Conservation (phyloP, 2,329 filamentous ascomycete species). For the Ophiostoma pallidulum region DNA sequence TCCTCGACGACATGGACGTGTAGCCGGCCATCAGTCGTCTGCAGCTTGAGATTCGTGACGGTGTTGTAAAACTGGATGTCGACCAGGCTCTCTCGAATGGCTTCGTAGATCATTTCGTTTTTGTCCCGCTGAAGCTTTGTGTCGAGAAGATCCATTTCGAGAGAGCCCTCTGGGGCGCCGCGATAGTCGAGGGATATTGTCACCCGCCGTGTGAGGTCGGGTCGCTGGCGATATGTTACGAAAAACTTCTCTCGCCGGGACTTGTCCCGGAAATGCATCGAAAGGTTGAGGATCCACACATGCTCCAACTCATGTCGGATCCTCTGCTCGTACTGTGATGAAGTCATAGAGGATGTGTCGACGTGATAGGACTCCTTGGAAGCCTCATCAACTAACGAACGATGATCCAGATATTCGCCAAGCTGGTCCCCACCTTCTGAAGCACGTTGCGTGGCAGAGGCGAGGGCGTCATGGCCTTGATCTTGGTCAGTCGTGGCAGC, state of each 20-base stretch:
- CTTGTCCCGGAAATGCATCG: slow-evolving; percentile 94
- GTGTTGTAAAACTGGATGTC: slow-evolving; percentile 95
- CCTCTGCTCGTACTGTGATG: slow-evolving; percentile 49
- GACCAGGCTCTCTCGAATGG: slow-evolving; percentile 81
- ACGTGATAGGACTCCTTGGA: slow-evolving; percentile 16
- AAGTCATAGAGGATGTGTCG: slow-evolving; percentile 40
- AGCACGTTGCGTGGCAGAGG: neutral
- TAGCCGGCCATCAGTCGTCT: slow-evolving; percentile 77
- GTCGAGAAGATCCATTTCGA: slow-evolving; percentile 72
- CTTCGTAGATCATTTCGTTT: slow-evolving; percentile 85
- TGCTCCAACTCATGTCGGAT: slow-evolving; percentile 75
- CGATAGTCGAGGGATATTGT: slow-evolving; percentile 93
- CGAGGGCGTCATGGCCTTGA: neutral
- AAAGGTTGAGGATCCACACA: slow-evolving; percentile 92
- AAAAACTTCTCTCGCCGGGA: slow-evolving; percentile 96
- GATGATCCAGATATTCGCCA: neutral
- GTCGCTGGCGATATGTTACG: slow-evolving; percentile 78
- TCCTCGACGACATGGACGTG: slow-evolving; percentile 99
- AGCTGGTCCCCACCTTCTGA: neutral
- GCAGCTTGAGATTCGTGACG: slow-evolving; percentile 88
- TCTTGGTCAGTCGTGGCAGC: neutral
- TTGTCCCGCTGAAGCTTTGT: slow-evolving; percentile 85
- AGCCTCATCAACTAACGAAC: neutral
- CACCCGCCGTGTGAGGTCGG: slow-evolving; percentile 73
- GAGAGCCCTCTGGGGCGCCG: slow-evolving; percentile 64